Percentiles rank a stretch among this genome's conserved stretches.
phyloP scores from a whole-genome alignment of 176 grass and related monocot genomes.

The Echinochloa phyllopogon region DNA sequence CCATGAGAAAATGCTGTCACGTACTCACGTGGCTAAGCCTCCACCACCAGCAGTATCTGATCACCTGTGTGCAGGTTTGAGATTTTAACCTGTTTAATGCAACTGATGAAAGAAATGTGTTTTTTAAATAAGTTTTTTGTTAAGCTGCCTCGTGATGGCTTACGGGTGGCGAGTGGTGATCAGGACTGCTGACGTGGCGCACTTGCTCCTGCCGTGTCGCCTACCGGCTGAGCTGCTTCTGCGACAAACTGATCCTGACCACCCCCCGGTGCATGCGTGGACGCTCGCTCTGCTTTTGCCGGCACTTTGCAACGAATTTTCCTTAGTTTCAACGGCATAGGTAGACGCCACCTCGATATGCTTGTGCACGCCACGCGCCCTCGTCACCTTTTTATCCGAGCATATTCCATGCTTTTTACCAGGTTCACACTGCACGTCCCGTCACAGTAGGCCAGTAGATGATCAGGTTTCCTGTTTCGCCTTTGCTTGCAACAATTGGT shows the following conservation, averaged over 20 bases:
- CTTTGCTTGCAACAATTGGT: no score
- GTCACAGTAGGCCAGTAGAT: not conserved
- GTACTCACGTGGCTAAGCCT: no score
- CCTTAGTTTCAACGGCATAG: not conserved
- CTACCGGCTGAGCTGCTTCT: not conserved
- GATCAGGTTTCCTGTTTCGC: not conserved
- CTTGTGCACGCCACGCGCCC: slow-evolving; percentile 9
- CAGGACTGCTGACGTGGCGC: slow-evolving; percentile 4
- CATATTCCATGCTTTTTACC: slow-evolving; percentile 1
- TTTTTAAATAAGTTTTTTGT: no score
- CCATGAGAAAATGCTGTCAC: no score
- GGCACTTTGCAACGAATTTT: not conserved
- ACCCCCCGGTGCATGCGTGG: not conserved
- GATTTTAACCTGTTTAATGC: no score
- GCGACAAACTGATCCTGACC: not conserved
- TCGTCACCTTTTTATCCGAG: not conserved
- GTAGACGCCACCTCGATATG: not conserved
- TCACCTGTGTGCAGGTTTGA: no score
- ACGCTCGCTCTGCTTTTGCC: not conserved
- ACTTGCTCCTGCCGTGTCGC: not conserved
- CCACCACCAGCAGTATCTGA: no score
- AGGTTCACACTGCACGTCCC: not conserved
- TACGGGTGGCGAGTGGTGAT: not conserved
- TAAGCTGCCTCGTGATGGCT: not conserved
- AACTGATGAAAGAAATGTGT: no score